Base-by-base conservation (phyloP, 345 rosid species). In the Clarkia xantiana region DNA sequence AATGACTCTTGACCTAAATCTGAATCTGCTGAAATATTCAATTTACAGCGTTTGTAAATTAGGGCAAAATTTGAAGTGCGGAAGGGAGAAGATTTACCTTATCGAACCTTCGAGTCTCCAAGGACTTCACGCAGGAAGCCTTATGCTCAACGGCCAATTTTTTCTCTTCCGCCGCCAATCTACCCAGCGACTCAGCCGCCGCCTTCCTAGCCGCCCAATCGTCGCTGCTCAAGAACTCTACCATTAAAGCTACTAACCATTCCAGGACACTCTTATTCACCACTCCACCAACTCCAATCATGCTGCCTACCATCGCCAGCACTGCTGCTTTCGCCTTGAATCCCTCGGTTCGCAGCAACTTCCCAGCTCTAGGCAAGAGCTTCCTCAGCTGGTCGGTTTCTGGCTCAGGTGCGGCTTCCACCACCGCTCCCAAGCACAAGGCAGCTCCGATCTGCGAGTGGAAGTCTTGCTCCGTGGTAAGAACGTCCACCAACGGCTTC, bases 131-230 rank as follows among this genome's bases (percentile, higher is more conserved):
- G 53, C 78, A 81, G 2, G 69, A 42, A 15, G 62, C 68, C 67
- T 70, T 78, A 52, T 73, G 74, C 59, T 70, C 70, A 19, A 60
- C 61, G 6, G 86, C 93, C 45, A 84, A 51, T 36, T 83, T 77
- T 60, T 58, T 70, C 54, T 83, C 98, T 9, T 46, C 78, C 18
- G 52, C 8, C 11, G 86, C 86, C 17, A 91, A 74, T 62, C 66
- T 86, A 53, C 82, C 84, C 62, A 91, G 61, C 0, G 78, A 75
- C 68, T 91, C 96, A 0, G 98, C 86, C 1, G 98, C 93, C 0
- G 94, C 81, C 66, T 86, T 91, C 42, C 98, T 83, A 40, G 86
- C 73, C 34, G 78, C 65, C 98, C 98, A 91, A 49, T 86, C 94
- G 4, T 76, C 78, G 44, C 67, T 67, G 45, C 96, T 73, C 70